Conservation (phyloP, 768 basidiomycete species). For the Podaxis mareebaensis region DNA sequence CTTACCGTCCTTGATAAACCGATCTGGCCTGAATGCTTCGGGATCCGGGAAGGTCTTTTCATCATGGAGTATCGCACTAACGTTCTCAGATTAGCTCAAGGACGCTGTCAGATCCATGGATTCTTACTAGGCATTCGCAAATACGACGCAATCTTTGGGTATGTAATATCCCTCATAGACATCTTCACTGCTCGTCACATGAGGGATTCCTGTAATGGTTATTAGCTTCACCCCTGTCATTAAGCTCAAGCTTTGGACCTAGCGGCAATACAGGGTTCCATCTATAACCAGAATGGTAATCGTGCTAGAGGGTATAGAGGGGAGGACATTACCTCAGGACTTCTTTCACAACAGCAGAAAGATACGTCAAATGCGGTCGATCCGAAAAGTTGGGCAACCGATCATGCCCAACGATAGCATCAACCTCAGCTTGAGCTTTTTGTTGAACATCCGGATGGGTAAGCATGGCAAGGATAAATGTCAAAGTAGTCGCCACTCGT, state of each 20-base stretch:
- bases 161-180: slow-evolving; percentile 15
- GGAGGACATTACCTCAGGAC: slow-evolving; percentile 18
- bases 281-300: not conserved
- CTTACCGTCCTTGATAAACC: slow-evolving; percentile 22
- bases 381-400: slow-evolving; percentile 27
- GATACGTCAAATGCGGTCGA: slow-evolving; percentile 20
- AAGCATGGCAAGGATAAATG: slow-evolving; percentile 17
- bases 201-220: slow-evolving; percentile 3
- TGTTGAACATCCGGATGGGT: slow-evolving; percentile 18
- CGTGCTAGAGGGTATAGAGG: not conserved
- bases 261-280: not conserved
- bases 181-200: slow-evolving; percentile 9
- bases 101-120: not conserved
- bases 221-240: not conserved
- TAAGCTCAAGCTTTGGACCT: not conserved
- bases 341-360: slow-evolving; percentile 24
- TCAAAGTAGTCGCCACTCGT: not conserved
- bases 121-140: slow-evolving; percentile 15
- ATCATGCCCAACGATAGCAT: slow-evolving; percentile 20
- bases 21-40: slow-evolving; percentile 21
- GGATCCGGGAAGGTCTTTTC: slow-evolving; percentile 21
- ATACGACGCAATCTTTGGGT: slow-evolving; percentile 16
- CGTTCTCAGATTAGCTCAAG: not conserved
- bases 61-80: slow-evolving; percentile 25
- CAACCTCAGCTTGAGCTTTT: slow-evolving; percentile 27